Conservation (phyloP, 129 eudicot genomes). For the Flaveria bidentis region DNA sequence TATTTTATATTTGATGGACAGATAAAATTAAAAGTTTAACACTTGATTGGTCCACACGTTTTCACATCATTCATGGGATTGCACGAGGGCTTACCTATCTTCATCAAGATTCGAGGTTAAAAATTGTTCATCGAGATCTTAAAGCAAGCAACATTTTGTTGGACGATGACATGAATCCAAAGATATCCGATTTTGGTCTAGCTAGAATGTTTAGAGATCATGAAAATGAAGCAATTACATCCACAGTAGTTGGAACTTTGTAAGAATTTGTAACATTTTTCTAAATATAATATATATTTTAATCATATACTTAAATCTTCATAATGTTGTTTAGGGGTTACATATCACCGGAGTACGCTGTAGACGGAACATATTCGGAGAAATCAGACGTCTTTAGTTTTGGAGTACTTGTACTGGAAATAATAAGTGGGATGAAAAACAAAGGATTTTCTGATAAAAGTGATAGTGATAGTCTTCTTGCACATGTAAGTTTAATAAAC, state of each 20-base stretch:
- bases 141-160: conserved; percentile 24
- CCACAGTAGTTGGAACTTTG: conserved; percentile 38
- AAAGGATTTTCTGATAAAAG: conserved; percentile 26
- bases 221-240: conserved; percentile 37
- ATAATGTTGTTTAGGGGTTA: conserved; percentile 12
- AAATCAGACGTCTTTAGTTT: conserved; percentile 37
- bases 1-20: conserved; percentile 14
- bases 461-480: conserved; percentile 1
- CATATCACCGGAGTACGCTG: conserved; percentile 37
- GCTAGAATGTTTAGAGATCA: conserved; percentile 40
- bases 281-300: not conserved
- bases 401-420: conserved; percentile 32
- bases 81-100: conserved; percentile 44
- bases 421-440: conserved; percentile 35
- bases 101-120: conserved; percentile 40
- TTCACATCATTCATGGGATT: conserved; percentile 37
- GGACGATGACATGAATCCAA: conserved; percentile 29
- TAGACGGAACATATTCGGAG: conserved; percentile 31
- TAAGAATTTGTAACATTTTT: conserved; percentile 7
- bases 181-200: conserved; percentile 41
- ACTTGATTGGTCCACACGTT: conserved; percentile 34
- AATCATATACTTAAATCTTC: not conserved
- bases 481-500: not conserved
- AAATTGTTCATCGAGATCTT: conserved; percentile 25
- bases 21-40: conserved; percentile 25